Evolutionary conservation across 1,284 basidiomycete genomes (phyloP).

Genomic region (Cryptococcus wingfieldii): DNA sequence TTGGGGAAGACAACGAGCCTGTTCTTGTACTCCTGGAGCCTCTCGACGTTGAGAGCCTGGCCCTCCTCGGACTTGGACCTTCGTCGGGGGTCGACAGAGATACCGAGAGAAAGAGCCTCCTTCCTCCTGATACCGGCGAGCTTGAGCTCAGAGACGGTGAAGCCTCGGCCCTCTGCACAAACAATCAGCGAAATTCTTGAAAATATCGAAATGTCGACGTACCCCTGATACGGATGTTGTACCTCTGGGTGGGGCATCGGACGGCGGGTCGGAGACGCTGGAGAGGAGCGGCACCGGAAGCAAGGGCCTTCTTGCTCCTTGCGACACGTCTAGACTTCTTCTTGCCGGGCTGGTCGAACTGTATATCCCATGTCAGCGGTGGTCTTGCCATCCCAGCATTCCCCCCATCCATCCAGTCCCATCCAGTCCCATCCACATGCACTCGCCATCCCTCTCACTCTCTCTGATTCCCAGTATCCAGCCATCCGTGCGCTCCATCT

Average conservation of each 20-base stretch:
- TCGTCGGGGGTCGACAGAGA: slow-evolving; percentile 96
- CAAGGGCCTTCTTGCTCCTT: slow-evolving; percentile 85
- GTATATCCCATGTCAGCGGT: slow-evolving; percentile 56
- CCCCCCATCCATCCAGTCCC: not conserved
- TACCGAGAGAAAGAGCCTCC: slow-evolving; percentile 87
- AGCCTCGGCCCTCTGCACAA: slow-evolving; percentile 77
- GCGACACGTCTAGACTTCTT: slow-evolving; percentile 94
- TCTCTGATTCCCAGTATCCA: not conserved
- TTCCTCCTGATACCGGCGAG: slow-evolving; percentile 93
- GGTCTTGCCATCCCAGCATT: not conserved
- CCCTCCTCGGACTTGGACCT: slow-evolving; percentile 97
- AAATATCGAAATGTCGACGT: slow-evolving; percentile 12
- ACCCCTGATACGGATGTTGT: slow-evolving; percentile 92
- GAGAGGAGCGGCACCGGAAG: slow-evolving; percentile 88
- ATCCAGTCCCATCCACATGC: not conserved
- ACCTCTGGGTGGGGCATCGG: slow-evolving; percentile 92
- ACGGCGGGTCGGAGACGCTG: slow-evolving; percentile 93
- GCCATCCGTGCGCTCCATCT: slow-evolving; percentile 1
- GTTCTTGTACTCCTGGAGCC: slow-evolving; percentile 89
- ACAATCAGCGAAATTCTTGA: not conserved
- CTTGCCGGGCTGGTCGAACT: slow-evolving; percentile 99
- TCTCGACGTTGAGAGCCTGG: slow-evolving; percentile 90
- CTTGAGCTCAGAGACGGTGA: slow-evolving; percentile 93
- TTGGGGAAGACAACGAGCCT: slow-evolving; percentile 82
- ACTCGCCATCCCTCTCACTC: not conserved